Evolutionary conservation across 352 stramenopile species (phyloP).

Genomic region (Globisporangium solare): DNA sequence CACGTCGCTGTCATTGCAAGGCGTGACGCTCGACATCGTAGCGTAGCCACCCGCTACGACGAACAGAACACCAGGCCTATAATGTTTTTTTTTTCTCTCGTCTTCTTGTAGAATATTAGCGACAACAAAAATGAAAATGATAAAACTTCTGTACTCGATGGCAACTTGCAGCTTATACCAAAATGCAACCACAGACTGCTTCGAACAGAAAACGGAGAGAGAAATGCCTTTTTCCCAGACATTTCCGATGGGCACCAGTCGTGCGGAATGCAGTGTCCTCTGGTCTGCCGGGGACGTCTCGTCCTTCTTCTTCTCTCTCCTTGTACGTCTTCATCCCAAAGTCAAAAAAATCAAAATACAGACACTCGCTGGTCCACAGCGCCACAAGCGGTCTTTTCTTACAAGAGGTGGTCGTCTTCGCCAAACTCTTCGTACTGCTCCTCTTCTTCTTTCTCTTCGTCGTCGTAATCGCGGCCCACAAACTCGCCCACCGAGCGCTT

Average conservation of each 20-base stretch:
- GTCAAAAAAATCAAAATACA: neutral
- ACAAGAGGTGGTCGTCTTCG: slow-evolving; percentile 58
- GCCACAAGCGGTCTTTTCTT: slow-evolving; percentile 14
- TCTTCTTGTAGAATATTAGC: slow-evolving; percentile 1
- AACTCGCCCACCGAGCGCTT: neutral
- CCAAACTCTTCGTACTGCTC: slow-evolving; percentile 44
- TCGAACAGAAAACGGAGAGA: neutral
- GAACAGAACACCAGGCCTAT: neutral
- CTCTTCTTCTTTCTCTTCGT: slow-evolving; percentile 36
- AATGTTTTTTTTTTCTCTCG: neutral
- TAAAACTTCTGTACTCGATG: neutral
- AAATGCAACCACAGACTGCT: neutral
- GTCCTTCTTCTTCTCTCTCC: neutral
- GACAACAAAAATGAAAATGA: slow-evolving; percentile 9
- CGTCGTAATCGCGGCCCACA: slow-evolving; percentile 4
- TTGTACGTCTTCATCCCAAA: neutral
- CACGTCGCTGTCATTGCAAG: slow-evolving; percentile 28
- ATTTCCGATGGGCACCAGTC: neutral
- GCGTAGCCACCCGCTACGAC: slow-evolving; percentile 5
- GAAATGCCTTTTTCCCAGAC: neutral
- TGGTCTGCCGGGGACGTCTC: neutral
- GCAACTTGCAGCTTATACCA: neutral
- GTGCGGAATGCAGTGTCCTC: neutral
- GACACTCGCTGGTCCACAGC: neutral
- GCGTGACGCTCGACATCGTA: slow-evolving; percentile 26